A percentile compares a stretch with the other conserved stretches of the same genome.
Conservation (phyloP, 2,329 filamentous ascomycete genomes). For the Purpureocillium takamizusanense region DNA sequence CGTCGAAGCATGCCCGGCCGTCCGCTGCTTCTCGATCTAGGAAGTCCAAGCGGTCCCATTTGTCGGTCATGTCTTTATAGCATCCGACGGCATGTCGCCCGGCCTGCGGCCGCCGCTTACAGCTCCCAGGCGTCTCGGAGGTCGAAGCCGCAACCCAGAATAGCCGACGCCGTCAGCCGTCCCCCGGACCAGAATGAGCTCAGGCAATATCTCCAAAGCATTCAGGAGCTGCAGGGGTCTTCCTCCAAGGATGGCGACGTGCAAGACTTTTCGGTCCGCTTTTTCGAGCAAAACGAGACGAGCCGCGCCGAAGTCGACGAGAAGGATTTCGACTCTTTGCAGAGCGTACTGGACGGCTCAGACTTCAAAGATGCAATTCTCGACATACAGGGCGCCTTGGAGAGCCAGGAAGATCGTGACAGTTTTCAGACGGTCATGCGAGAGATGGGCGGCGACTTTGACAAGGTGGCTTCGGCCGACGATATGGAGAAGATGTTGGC, state of each 20-base stretch:
- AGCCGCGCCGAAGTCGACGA: conserved; percentile 28
- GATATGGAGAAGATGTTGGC: conserved; percentile 25
- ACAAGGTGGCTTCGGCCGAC: conserved; percentile 19
- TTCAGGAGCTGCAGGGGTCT: conserved; percentile 14
- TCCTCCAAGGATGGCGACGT: conserved; percentile 9
- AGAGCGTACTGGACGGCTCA: conserved; percentile 25
- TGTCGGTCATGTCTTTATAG: conserved; percentile 27
- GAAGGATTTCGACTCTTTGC: conserved; percentile 29
- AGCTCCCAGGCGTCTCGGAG: conserved; percentile 18
- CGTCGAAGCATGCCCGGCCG: conserved; percentile 23
- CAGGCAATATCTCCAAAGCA: conserved; percentile 16
- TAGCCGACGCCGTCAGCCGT: conserved; percentile 9
- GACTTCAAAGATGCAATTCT: conserved; percentile 25
- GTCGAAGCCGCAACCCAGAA: conserved; percentile 8
- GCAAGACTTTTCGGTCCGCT: conserved; percentile 27
- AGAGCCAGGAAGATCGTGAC: conserved; percentile 20
- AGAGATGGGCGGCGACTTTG: conserved; percentile 20
- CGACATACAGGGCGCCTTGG: conserved; percentile 28
- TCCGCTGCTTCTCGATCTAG: conserved; percentile 24
- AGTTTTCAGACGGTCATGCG: conserved; percentile 25
- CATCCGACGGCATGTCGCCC: conserved; percentile 17
- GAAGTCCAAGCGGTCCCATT: conserved; percentile 23
- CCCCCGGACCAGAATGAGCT: conserved; percentile 18
- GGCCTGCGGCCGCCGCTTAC: conserved; percentile 20
- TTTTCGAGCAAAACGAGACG: conserved; percentile 37